Base-by-base conservation (phyloP, 2,329 filamentous ascomycete genomes). In the Trichoderma citrinoviride region DNA sequence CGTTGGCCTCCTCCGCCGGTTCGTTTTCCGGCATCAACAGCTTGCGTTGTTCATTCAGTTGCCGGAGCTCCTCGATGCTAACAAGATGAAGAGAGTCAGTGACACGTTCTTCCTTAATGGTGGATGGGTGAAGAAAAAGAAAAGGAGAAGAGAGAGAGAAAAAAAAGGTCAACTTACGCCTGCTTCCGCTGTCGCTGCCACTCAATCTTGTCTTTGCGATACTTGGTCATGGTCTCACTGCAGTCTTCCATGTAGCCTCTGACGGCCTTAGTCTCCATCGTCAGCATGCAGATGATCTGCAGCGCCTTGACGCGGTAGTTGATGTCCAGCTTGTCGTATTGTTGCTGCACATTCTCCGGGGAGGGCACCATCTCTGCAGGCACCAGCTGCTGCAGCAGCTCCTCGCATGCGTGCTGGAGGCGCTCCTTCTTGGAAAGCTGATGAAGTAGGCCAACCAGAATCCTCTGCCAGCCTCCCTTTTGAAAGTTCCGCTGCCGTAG, bases 151-250 rank as follows among this genome's bases (percentile, higher is more conserved):
- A 14, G 14, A 27, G 14, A 12, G 23, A 21, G 8, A n/a, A 46
- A 2, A 17, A 33, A 57, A 46, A 8, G 25, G 37, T 21, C 15
- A 25, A 83, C 86, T 77, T 80, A 88, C 85, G 82, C 80, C 76
- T 85, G 82, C 70, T 88, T 88, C 68, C 90, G 88, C 70, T 90
- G 87, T 69, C 93, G 87, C 78, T 98, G 94, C 77, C 88, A 90
- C 69, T 96, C 92, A 67, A 97, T 97, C 80, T 97, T 97, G 74
- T 96, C 91, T 77, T 99, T 99, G 56, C 95, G 89, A 73, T 96
- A 92, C 62, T 88, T 87, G 1, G 95, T 99, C 93, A 98, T 97
- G 61, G 92, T 91, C 73, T 94, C 91, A 68, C 90, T 92, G 78
- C 93, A 96, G 68, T 94, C 90, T 70, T 97, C 92, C 82, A 99